Evolutionary conservation across 2,329 filamentous ascomycete species (phyloP), one percentile per base, ranked within the genome.

Genomic region (Didymellaceae sp.): DNA sequence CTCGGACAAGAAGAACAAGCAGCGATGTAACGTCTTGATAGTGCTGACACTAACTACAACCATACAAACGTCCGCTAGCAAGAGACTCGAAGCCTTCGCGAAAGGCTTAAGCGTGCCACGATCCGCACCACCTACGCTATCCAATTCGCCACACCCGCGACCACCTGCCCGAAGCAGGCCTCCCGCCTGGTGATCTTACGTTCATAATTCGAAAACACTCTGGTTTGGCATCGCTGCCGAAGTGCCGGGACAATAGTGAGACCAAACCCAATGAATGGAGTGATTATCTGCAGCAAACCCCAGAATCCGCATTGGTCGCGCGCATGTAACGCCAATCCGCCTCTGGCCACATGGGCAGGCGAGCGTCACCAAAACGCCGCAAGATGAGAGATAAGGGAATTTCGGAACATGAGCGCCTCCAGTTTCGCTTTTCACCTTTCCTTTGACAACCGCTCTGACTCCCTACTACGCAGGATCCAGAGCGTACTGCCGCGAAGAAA

Each of bases 21-120:
- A 61, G 30, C 64, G 62, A 68, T 68, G 64, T 67, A 67, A 68
- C 66, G 56, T 66, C 54, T 63, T 65, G 61, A 63, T 65, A 59
- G 52, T 41, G 35, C 25, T 24, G 7, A 31, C 11, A 43, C 49
- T 57, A 62, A 42, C 58, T 53, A 14, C 4, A 58, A 53, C 2
- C 13, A 42, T 16, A 21, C 41, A 44, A 35, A 55, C 21, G 16
- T 54, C 58, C 62, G 61, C 42, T 20, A 35, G 57, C 52, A 65
- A 63, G 61, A 58, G 46, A 53, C 46, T 38, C 53, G 42, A 64
- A 63, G 61, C 61, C 46, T 66, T 62, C 45, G 37, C 62, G 66
- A 65, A 64, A 63, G 45, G 53, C 61, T 67, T 67, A 57, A 48
- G 37, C 31, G 43, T 55, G 58, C 63, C 58, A 59, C 54, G 17